Conservation (phyloP, 2,329 filamentous ascomycete genomes). For the Verticillium albo-atrum region DNA sequence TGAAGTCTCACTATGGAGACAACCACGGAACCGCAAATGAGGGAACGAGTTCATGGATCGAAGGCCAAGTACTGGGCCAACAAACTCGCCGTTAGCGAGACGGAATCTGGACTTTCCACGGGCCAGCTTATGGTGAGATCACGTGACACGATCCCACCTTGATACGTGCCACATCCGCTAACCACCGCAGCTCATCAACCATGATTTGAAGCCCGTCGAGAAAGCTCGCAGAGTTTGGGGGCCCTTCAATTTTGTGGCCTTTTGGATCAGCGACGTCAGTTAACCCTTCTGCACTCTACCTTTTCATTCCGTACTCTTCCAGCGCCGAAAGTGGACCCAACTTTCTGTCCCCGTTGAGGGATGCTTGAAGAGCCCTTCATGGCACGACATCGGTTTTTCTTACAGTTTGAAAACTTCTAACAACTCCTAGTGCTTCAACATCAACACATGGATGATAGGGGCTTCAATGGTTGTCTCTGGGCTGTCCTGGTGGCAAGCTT, state of each 20-base stretch:
- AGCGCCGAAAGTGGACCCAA: too few species aligned
- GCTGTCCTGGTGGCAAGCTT: slow-evolving; percentile 87
- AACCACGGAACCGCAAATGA: neutral
- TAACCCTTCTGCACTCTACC: neutral
- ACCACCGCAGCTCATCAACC: slow-evolving; percentile 61
- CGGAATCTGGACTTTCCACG: slow-evolving; percentile 71
- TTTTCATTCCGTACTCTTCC: neutral
- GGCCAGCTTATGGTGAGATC: slow-evolving; percentile 69
- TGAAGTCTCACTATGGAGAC: slow-evolving; percentile 1
- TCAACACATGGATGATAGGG: slow-evolving; percentile 67
- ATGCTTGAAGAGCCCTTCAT: too few species aligned
- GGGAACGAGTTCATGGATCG: slow-evolving; percentile 22
- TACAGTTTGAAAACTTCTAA: too few species aligned
- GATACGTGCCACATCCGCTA: neutral
- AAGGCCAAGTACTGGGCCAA: slow-evolving; percentile 39
- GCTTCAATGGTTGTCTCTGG: slow-evolving; percentile 69
- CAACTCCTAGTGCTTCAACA: slow-evolving; percentile 60
- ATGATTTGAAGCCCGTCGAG: slow-evolving; percentile 79
- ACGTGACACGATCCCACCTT: neutral
- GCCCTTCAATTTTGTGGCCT: slow-evolving; percentile 81
- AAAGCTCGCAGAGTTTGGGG: slow-evolving; percentile 77
- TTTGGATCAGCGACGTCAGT: slow-evolving; percentile 68
- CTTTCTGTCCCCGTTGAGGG: too few species aligned
- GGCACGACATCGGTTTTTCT: too few species aligned
- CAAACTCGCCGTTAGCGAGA: slow-evolving; percentile 63